Base-by-base conservation (phyloP, 768 basidiomycete species). In the Trametes coccinea region DNA sequence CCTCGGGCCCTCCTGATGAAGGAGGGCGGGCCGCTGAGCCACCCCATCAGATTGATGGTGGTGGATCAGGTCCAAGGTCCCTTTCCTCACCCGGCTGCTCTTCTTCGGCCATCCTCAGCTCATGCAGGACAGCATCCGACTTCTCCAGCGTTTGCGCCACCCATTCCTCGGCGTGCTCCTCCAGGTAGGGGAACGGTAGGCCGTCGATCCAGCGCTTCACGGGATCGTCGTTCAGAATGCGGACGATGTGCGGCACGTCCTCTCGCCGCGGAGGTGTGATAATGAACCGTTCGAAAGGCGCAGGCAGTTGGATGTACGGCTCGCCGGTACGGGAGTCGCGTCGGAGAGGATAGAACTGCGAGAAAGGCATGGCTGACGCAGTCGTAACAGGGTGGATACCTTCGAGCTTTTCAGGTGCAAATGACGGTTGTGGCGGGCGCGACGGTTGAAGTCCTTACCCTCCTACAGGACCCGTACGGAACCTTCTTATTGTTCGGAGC, bases 221-320 rank as follows among this genome's bases (percentile, higher is more conserved):
- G 3, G 61, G 64, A 1, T 73, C 70, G 62, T 88, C 83, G 64
- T 87, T 87, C 64, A 87, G 62, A 53, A 77, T 67, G 0, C 74
- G 62, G 8, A 76, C 65, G 16, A 78, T 59, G 14, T 65, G 53
- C 31, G 76, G 69, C 16, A 72, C 77, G 66, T 87, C 84, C 39
- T 69, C 71, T n/a, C 68, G 58, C 39, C 86, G 82, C 11, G 83
- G 83, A 17, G 87, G 82, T 2, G 86, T 88, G 43, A 88, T 62
- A 56, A 88, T 81, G 65, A 88, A 81, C 58, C 75, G 75, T 46
- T 82, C 77, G 59, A 77, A 76, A 50, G 84, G 84, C 31, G 71
- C 61, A 4, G 78, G 74, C 13, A 89, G 77, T 11, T 79, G 80
- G 14, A 88, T 77, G 72, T 83, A 88, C 1, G 80, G 80, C 64